Evolutionary conservation across 78 protist species (phyloP).

Genomic region (Pirum gemmata): DNA sequence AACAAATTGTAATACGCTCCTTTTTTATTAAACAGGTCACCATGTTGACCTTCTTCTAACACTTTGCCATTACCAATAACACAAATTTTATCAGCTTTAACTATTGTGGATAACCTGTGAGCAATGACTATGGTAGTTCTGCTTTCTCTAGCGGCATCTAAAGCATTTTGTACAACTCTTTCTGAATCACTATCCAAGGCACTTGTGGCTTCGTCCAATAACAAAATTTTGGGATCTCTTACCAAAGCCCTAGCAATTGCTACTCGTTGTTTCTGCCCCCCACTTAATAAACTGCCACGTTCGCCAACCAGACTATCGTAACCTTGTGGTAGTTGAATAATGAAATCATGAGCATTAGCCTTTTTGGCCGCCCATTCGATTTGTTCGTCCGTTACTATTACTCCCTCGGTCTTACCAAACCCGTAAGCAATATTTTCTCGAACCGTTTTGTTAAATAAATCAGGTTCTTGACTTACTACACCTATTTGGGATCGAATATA

Average conservation of each 20-base stretch:
- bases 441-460: slow-evolving; percentile 72
- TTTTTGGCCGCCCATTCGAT: slow-evolving; percentile 61
- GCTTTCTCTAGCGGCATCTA: slow-evolving; percentile 54
- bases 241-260: slow-evolving; percentile 90
- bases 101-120: slow-evolving; percentile 43
- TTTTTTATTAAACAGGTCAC: not conserved
- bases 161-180: slow-evolving; percentile 71
- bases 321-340: slow-evolving; percentile 68
- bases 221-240: slow-evolving; percentile 75
- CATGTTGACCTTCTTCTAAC: not conserved
- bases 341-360: slow-evolving; percentile 77
- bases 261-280: slow-evolving; percentile 75
- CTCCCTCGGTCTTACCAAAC: slow-evolving; percentile 11
- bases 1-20: not conserved
- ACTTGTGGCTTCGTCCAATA: slow-evolving; percentile 89
- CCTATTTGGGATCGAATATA: slow-evolving; percentile 51
- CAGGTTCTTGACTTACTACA: slow-evolving; percentile 74
- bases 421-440: slow-evolving; percentile 79
- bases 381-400: slow-evolving; percentile 52
- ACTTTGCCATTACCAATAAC: not conserved
- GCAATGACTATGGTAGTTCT: slow-evolving; percentile 66
- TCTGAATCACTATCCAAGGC: slow-evolving; percentile 81
- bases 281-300: slow-evolving; percentile 81
- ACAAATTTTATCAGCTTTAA: not conserved
- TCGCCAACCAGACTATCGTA: slow-evolving; percentile 85